Evolutionary conservation across 768 basidiomycete species (phyloP), one percentile per base, ranked within the genome.

Genomic region (Mycena chlorophos): DNA sequence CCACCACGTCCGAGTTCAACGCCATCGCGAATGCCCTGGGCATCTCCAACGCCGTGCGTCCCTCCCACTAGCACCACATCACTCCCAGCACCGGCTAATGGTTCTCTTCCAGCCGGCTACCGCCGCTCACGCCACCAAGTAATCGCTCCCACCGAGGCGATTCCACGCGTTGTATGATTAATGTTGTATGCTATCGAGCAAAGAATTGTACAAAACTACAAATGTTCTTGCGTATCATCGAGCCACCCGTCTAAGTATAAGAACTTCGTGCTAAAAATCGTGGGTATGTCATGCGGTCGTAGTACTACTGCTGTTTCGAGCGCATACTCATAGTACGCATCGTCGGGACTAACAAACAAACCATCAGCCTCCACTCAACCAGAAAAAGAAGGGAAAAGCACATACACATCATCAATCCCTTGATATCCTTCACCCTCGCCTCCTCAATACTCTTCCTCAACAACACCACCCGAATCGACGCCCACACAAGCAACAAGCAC

Each of bases 321-420:
- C 81, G 75, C 76, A 83, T 79, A 58, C 82, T 83, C 82, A 83
- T 80, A 6, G 82, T 84, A 49, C 82, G 70, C 82, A 84, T 84
- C 12, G 83, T 84, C 23, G 83, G 83, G 80, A 83, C 83, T 84
- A 50, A 59, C 53, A 39, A 43, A 54, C n/a, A 28, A 47, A 66
- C 54, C 68, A 51, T 39, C 19, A 38, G 52, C n/a, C n/a, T n/a
- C n/a, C n/a, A n/a, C n/a, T n/a, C n/a, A 6, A 31, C 17, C 51
- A 23, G 40, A 4, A 38, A n/a, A 46, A 43, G 25, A 23, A 47
- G 46, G 19, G 40, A 20, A 49, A 43, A 29, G 16, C 22, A 80
- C 85, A 62, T 75, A 86, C 85, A 85, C 86, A 88, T 87, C 82
- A 81, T 82, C 28, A 88, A 69, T 2, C 85, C 85, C 55, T 78